Conservation (phyloP, 345 rosid genomes). For the Laguncularia racemosa region DNA sequence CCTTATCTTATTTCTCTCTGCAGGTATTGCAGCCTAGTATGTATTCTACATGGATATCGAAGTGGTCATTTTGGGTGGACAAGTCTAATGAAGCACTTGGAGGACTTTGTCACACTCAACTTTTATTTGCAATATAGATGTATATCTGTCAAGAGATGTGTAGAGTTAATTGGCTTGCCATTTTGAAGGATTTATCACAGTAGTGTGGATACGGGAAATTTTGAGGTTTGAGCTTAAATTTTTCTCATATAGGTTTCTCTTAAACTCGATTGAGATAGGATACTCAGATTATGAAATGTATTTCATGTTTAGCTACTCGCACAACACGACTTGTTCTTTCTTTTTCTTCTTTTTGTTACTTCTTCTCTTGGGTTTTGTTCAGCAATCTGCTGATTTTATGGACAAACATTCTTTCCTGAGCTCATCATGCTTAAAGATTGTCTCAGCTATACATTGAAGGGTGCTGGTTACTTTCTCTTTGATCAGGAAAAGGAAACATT, state of each 20-base stretch:
- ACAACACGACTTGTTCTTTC: too few species aligned
- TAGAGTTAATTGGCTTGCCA: slow-evolving; percentile 27
- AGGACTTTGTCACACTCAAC: slow-evolving; percentile 16
- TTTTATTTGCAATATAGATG: slow-evolving; percentile 12
- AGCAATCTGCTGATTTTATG: too few species aligned
- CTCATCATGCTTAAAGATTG: too few species aligned
- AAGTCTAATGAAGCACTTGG: slow-evolving; percentile 18
- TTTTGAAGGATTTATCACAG: slow-evolving; percentile 21
- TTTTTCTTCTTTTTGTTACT: too few species aligned
- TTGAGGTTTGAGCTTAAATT: slow-evolving; percentile 27
- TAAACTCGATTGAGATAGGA: too few species aligned
- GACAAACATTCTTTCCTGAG: too few species aligned
- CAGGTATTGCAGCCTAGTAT: slow-evolving; percentile 53
- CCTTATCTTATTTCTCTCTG: slow-evolving; percentile 5
- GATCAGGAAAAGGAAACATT: too few species aligned
- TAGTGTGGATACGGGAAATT: slow-evolving; percentile 29
- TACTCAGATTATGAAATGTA: too few species aligned
- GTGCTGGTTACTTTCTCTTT: too few species aligned
- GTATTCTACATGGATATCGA: slow-evolving; percentile 14
- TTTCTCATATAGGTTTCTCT: slow-evolving; percentile 24
- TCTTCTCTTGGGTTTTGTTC: too few species aligned
- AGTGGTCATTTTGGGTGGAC: slow-evolving; percentile 23
- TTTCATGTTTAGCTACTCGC: too few species aligned
- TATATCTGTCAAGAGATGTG: slow-evolving; percentile 12
- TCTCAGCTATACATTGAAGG: too few species aligned